These are phyloP conservation scores for Pichia nanzhaoensis DNA, from an alignment of 805 yeast species.

Conservation along the genomic window DNA sequence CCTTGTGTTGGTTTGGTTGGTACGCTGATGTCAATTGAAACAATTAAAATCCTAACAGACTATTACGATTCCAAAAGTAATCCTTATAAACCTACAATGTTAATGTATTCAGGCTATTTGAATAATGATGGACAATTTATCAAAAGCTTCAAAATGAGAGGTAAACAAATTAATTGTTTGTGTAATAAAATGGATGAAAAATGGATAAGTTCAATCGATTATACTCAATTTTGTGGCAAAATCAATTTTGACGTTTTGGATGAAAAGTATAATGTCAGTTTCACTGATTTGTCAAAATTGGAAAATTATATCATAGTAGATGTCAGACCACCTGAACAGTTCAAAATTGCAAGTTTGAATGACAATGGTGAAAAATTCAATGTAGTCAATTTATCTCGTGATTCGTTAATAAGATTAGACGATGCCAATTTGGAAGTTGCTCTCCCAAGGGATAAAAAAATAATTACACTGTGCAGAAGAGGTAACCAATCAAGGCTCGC, in stretches of 20 bases:
- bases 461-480: constrained; percentile 70
- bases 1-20: constrained; percentile 96
- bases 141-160: constrained; percentile 75
- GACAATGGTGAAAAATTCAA: constrained; percentile 29
- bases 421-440: constrained; percentile 9
- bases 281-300: constrained; percentile 28
- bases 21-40: constrained; percentile 78
- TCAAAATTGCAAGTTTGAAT: constrained; percentile 53
- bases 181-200: constrained; percentile 52
- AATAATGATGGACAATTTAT: constrained; percentile 48
- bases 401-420: constrained; percentile 34
- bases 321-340: constrained; percentile 79
- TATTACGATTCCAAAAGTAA: constrained; percentile 42
- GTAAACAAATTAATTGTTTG: constrained; percentile 60
- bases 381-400: constrained; percentile 53
- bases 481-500: constrained; percentile 92
- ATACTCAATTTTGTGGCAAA: constrained; percentile 70
- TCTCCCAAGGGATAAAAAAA: constrained; percentile 13
- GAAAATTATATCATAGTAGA: constrained; percentile 42
- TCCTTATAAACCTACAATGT: constrained; percentile 60
- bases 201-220: constrained; percentile 41
- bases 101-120: constrained; percentile 56
- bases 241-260: constrained; percentile 39
- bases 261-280: constrained; percentile 41
- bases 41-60: constrained; percentile 65